Base-by-base conservation (phyloP, 495 filamentous ascomycete species). In the Monascus purpureus region DNA sequence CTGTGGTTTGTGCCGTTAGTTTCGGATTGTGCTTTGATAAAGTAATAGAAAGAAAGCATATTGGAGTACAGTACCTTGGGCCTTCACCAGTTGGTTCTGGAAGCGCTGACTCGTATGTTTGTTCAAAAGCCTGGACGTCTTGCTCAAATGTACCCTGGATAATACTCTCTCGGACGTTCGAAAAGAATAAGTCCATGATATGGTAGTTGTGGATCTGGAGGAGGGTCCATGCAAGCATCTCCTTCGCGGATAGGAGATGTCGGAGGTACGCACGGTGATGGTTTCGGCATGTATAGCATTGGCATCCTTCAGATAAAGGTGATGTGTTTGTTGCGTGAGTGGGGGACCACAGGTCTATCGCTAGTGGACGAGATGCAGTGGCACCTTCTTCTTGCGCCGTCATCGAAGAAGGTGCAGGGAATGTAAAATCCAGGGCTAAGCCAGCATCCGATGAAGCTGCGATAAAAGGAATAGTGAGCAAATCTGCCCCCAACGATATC, bases 221-320 rank as follows among this genome's bases (percentile, higher is more conserved):
- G 9, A 97, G 65, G 2, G 82, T 80, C 90, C 90, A 97, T 15
- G 73, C 88, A 2, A 93, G 74, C 92, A 97, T 95, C 52, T 97
- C 90, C 42, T 85, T 87, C 0, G 90, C 83, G 11, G 63, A 51
- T 3, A 97, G 67, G 4, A 97, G 68, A 48, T 97, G 92, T 37
- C 84, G 77, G 19, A 96, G 41, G 55, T 79, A 96, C 1, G 92
- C 88, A 4, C 73, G 61, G 53, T 93, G 84, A 52, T 97, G 92
- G 8, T 68, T 67, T 1, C 60, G 72, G 63, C 90, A 97, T 13
- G 86, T 58, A 49, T 93, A 90, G 65, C 90, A 97, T 13, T 54
- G 38, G 55, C 90, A 97, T 25, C 50, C 56, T 17, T 58, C 33
- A 0, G 43, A 38, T 11, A 96, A 56, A 0, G 86, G 75, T 0